Conservation (phyloP, 2,329 filamentous ascomycete genomes). For the Didymella pinodella region DNA sequence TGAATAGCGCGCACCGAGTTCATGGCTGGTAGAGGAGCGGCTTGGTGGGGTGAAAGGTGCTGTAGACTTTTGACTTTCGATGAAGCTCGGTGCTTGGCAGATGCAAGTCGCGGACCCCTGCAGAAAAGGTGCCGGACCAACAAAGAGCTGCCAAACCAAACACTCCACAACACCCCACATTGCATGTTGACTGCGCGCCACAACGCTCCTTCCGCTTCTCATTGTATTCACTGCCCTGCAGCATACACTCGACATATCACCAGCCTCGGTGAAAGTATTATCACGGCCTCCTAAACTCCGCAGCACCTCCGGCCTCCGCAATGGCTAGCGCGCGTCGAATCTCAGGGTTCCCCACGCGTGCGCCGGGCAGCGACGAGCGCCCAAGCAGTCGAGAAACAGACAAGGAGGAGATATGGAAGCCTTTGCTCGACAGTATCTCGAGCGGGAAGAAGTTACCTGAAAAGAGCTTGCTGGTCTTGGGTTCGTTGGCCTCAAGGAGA, state of each 20-base stretch:
- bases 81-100: constrained; percentile 44
- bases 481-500: constrained; percentile 57
- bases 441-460: constrained; percentile 89
- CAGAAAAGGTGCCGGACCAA: constrained; percentile 37
- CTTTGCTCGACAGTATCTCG: constrained; percentile 88
- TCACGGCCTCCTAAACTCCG: constrained; percentile 25
- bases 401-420: constrained; percentile 92
- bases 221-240: not conserved
- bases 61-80: constrained; percentile 20
- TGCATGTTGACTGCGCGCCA: constrained; percentile 22
- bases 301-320: constrained; percentile 38
- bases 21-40: constrained; percentile 64
- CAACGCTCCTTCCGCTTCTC: constrained; percentile 18
- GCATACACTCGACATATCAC: not conserved
- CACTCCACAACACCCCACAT: constrained; percentile 29
- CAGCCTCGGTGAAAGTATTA: not conserved
- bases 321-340: constrained; percentile 47
- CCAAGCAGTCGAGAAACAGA: constrained; percentile 66
- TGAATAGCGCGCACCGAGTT: constrained; percentile 94
- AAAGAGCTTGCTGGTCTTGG: constrained; percentile 88
- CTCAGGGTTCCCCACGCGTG: constrained; percentile 42
- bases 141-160: constrained; percentile 29
- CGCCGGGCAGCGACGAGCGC: constrained; percentile 35
- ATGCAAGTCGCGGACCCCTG: constrained; percentile 36
- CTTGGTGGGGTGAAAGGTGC: not conserved